Evolutionary conservation across 2,329 filamentous ascomycete species (phyloP).

Genomic region (Talaromyces sp.): DNA sequence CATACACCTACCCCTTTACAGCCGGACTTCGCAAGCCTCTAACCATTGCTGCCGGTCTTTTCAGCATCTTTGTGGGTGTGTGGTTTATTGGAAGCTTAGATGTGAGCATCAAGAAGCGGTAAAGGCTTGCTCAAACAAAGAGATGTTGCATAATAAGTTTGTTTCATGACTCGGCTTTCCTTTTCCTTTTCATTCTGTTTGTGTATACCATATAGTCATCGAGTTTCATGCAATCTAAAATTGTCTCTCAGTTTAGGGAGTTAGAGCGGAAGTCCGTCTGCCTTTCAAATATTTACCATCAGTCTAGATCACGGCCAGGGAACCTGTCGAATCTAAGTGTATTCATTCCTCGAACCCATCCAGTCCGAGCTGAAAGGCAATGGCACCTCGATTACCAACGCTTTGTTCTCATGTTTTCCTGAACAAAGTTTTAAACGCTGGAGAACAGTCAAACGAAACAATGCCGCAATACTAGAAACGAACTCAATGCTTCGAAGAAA

Average conservation of each 20-base stretch:
- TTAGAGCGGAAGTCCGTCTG: background rate
- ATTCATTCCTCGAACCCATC: background rate
- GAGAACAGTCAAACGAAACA: background rate
- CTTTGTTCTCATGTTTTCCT: background rate
- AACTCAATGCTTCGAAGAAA: background rate
- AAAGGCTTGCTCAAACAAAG: conserved; percentile 16
- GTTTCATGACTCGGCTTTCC: background rate
- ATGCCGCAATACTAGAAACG: background rate
- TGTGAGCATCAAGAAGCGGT: conserved; percentile 70
- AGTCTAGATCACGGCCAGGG: background rate
- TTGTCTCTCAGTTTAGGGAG: background rate
- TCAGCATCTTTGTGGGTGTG: conserved; percentile 70
- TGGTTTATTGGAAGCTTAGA: conserved; percentile 78
- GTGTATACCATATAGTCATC: conserved; percentile 5
- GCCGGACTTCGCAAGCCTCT: conserved; percentile 82
- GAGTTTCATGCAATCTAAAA: background rate
- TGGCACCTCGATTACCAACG: background rate
- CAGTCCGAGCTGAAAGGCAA: background rate
- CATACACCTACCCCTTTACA: conserved; percentile 77
- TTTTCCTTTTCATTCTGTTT: background rate
- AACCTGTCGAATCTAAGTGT: no score
- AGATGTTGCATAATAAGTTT: conserved; percentile 6
- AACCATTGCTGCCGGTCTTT: conserved; percentile 70
- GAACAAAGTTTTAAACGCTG: background rate
- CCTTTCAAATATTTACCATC: background rate